Conservation (phyloP, 129 eudicot species). For the Solidago caesia region DNA sequence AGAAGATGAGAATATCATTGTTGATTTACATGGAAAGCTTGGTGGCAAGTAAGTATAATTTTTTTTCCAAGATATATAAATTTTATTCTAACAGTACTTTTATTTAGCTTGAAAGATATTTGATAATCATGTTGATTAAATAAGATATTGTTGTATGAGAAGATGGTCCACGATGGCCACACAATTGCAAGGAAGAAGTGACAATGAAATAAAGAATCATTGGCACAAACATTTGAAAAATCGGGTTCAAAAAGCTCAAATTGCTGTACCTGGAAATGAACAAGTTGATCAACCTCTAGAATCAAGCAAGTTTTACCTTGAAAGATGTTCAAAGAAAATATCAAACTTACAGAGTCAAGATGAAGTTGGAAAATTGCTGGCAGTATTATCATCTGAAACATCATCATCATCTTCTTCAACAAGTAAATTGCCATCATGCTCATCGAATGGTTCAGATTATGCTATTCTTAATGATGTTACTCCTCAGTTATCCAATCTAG, state of each 20-base stretch:
- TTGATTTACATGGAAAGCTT: slow-evolving; percentile 19
- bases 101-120: too few species aligned
- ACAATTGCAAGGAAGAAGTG: slow-evolving; percentile 43
- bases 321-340: neutral
- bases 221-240: slow-evolving; percentile 38
- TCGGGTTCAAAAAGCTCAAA: neutral
- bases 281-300: slow-evolving; percentile 8
- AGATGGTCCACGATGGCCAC: slow-evolving; percentile 48
- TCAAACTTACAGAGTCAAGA: neutral
- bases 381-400: slow-evolving; percentile 18
- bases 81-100: too few species aligned
- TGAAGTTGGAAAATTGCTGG: slow-evolving; percentile 27
- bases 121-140: neutral
- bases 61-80: too few species aligned
- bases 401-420: slow-evolving; percentile 24
- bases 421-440: neutral
- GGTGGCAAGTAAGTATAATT: slow-evolving; percentile 25
- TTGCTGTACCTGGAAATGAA: neutral
- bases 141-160: neutral
- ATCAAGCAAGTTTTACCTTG: neutral
- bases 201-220: slow-evolving; percentile 46
- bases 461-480: neutral
- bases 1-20: slow-evolving; percentile 30
- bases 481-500: neutral
- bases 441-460: neutral